Evolutionary conservation across 2,329 filamentous ascomycete species (phyloP), one percentile per base, ranked within the genome.

Genomic region (Aspergillus pseudoterreus): DNA sequence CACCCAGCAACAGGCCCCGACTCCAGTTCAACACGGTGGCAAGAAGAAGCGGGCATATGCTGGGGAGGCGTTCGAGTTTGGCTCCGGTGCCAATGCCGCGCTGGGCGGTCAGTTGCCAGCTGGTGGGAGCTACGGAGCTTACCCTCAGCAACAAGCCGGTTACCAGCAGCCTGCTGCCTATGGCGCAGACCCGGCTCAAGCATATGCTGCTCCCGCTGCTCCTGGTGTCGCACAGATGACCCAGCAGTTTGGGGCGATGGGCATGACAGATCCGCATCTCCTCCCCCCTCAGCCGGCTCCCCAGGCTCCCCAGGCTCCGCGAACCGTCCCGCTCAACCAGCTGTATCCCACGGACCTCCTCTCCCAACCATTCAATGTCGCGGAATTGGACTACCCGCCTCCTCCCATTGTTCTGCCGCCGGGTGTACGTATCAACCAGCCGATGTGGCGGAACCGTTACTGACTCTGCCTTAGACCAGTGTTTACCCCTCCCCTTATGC

Each of bases 1-100:
- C 58, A 66, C 66, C 43, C 64, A 63, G 48, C 60, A 67, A 56
- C 66, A 60, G 32, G 57, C 63, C 39, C 57, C 68, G 49, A 58
- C 61, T 45, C 68, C 69, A 35, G 62, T 56, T 41, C 66, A 70
- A 41, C 62, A 72, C 51, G 72, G 64, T 51, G 70, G 70, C 41
- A 70, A 63, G 78, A 96, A 96, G 83, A 96, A 95, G 82, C 83
- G 91, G 78, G 87, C 88, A 51, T 97, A 97, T 77, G 94, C 94
- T 49, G 90, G 90, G 51, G 88, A 95, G 72, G 92, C 92, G 43
- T 99, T 95, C 72, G 92, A 95, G 53, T 94, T 97, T 63, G 90
- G 88, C 46, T 82, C 83, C 46, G 94, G 92, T 63, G 89, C 88
- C 66, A 97, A 97, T 80, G 85, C 87, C 51, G 81, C 77, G 46